These are phyloP conservation scores for Phaeosphaeriaceae sp. DNA, from an alignment of 2,329 filamentous ascomycete genomes.

Conservation along the genomic window DNA sequence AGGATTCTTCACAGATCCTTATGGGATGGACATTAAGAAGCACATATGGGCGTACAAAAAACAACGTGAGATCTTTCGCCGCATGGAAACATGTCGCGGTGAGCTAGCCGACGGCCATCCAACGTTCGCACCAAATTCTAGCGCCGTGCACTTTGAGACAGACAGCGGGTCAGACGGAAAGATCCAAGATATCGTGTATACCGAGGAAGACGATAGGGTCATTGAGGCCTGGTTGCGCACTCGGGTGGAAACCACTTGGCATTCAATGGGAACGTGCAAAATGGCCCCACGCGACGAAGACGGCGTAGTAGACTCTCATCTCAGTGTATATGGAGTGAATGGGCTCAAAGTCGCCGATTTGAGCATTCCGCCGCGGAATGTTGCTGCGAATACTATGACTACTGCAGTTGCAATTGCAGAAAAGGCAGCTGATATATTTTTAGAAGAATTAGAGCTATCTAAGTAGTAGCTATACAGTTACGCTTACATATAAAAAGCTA, in stretches of 20 bases:
- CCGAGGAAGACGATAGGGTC: constrained; percentile 56
- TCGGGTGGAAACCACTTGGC: constrained; percentile 50
- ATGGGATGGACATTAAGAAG: constrained; percentile 64
- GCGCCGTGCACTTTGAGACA: constrained; percentile 50
- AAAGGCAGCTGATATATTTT: constrained; percentile 39
- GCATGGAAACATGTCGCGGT: constrained; percentile 59
- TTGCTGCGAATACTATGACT: constrained; percentile 34
- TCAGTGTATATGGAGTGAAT: constrained; percentile 27
- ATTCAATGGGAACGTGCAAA: constrained; percentile 41
- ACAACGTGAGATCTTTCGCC: constrained; percentile 66
- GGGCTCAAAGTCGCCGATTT: constrained; percentile 32
- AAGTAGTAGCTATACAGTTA: too few species aligned
- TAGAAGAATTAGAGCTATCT: constrained; percentile 38
- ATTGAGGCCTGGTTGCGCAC: constrained; percentile 54
- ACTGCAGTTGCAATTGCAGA: constrained; percentile 26
- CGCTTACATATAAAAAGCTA: too few species aligned
- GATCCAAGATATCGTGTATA: constrained; percentile 55
- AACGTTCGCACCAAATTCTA: constrained; percentile 34
- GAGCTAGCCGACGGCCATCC: constrained; percentile 50
- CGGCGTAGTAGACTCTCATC: constrained; percentile 29
- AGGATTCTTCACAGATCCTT: constrained; percentile 62
- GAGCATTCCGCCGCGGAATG: constrained; percentile 26
- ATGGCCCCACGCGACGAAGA: constrained; percentile 30
- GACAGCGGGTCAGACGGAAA: constrained; percentile 36
- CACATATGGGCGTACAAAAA: constrained; percentile 71